Base-by-base conservation (phyloP, 163 green algal genomes). In the Chlamydomonas reinhardtii region DNA sequence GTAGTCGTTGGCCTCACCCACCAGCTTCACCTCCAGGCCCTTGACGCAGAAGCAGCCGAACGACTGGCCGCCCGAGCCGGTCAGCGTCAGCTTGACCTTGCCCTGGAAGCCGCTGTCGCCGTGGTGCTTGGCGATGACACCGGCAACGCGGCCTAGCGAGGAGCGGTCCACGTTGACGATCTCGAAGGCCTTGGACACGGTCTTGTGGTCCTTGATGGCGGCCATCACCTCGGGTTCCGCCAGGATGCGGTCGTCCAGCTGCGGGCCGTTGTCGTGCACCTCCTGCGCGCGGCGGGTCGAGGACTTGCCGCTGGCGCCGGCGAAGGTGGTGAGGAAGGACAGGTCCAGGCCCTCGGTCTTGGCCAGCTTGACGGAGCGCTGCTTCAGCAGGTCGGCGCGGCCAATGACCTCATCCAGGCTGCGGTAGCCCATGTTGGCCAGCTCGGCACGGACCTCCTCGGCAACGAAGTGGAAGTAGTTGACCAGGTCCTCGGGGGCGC, bases 1-100 rank as follows among this genome's bases (percentile, higher is more conserved):
- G 87, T 99, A 99, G 94, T 99, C 98, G 91, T 99, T 99, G 79
- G 97, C 97, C 96, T 99, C 98, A n/a, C 98, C 98, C 2, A 94
- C 37, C 31, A 87, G 82, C 82, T 89, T 91, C 43, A 98, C 92
- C 29, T 94, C 86, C 84, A 98, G 94, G 85, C 96, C 88, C 84
- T 91, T 84, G 61, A 93, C 83, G 79, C 35, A 81, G 92, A 99
- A 99, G 90, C 94, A 97, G 54, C 91, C 97, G 85, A 99, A 99
- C 15, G 96, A 99, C 95, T 99, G 98, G 1, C 98, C 98, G 37
- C 94, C 98, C 34, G 92, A 96, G 76, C 98, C 98, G 34, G 85
- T 91, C 12, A 98, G 90, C 43, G 93, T 91, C 31, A 98, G 83
- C 12, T 93, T 92, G 56, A 98, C 59, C 48, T 61, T 84, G 84